These are phyloP conservation scores for Phaffomyces antillensis DNA, from an alignment of 805 yeast genomes.

Conservation along the genomic window DNA sequence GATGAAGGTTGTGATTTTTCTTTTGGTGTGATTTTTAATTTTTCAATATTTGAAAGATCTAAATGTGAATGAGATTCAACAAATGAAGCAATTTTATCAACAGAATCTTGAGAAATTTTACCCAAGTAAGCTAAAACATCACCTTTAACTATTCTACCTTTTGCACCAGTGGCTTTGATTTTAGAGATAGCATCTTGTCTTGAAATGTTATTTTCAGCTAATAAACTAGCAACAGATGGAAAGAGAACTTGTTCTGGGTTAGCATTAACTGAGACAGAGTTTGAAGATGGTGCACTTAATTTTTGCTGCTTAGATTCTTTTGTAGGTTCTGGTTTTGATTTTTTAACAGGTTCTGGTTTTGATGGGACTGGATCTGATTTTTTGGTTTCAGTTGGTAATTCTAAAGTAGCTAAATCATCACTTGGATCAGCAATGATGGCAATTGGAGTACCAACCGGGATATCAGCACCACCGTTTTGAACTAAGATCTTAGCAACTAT, in stretches of 20 bases:
- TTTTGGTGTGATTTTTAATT: conserved; percentile 24
- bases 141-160: conserved; percentile 83
- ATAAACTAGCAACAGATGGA: conserved; percentile 71
- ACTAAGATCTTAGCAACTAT: conserved; percentile 65
- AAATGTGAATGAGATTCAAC: conserved; percentile 52
- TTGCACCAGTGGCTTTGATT: conserved; percentile 82
- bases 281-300: conserved; percentile 5
- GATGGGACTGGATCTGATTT: conserved; percentile 15
- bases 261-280: conserved; percentile 35
- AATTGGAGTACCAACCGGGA: conserved; percentile 84
- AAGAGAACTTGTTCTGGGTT: conserved; percentile 57
- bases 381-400: conserved; percentile 37
- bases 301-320: background rate
- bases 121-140: conserved; percentile 86
- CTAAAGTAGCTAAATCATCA: conserved; percentile 66
- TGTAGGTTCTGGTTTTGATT: conserved; percentile 9
- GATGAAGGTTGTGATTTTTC: conserved; percentile 14
- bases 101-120: conserved; percentile 50
- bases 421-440: conserved; percentile 85
- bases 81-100: conserved; percentile 45
- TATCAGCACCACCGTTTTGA: conserved; percentile 68
- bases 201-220: conserved; percentile 57
- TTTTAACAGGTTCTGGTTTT: conserved; percentile 11
- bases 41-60: conserved; percentile 64
- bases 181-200: conserved; percentile 61